These are phyloP conservation scores for Physcomitrellopsis africana DNA, from an alignment of 225 moss, liverwort and hornwort genomes.

Conservation along the genomic window DNA sequence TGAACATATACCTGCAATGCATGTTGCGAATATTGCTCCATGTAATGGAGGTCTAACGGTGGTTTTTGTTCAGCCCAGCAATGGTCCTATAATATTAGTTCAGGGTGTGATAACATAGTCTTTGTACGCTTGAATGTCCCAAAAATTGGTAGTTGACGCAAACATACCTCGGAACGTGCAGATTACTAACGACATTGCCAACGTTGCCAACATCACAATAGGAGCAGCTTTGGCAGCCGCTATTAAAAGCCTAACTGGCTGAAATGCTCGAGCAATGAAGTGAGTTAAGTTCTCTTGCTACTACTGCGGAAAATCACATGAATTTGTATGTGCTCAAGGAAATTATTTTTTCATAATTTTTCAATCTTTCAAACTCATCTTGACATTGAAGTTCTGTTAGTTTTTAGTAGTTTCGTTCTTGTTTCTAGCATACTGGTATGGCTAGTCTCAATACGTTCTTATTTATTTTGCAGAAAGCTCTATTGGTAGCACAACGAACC, in stretches of 20 bases:
- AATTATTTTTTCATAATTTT: no score
- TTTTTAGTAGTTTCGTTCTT: background rate
- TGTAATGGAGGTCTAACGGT: background rate
- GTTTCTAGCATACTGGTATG: no score
- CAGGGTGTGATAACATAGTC: background rate
- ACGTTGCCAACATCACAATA: slow-evolving; percentile 72
- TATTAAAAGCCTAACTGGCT: slow-evolving; percentile 36
- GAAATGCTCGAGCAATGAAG: background rate
- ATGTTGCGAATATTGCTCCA: background rate
- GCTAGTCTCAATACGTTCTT: no score
- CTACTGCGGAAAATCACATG: no score
- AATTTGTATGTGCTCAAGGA: no score
- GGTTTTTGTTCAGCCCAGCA: background rate
- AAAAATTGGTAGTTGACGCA: background rate
- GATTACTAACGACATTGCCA: slow-evolving; percentile 92
- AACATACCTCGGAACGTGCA: slow-evolving; percentile 44
- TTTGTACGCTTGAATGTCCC: background rate
- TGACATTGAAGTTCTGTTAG: no score
- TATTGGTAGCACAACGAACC: background rate
- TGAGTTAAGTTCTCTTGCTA: no score
- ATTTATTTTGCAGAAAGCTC: background rate
- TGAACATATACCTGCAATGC: background rate
- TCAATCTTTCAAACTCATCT: no score
- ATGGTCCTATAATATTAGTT: background rate
- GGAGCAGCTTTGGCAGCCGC: slow-evolving; percentile 74